phyloP scores from a whole-genome alignment of 2,329 filamentous ascomycete species.

The Fusarium haematococcum region DNA sequence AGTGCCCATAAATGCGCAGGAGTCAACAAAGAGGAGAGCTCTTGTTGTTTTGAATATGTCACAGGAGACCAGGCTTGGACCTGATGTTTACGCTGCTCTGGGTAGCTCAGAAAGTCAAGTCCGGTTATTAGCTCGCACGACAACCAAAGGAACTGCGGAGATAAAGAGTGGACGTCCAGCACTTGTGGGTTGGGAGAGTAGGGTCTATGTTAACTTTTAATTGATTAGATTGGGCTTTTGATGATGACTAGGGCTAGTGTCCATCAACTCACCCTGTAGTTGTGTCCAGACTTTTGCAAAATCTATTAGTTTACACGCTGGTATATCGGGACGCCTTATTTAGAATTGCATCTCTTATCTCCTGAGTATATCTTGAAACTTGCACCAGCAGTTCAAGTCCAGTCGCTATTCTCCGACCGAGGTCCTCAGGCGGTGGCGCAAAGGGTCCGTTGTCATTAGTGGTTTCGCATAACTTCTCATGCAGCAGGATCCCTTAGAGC shows the following conservation, averaged over 20 bases:
- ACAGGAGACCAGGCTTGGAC: slow-evolving; percentile 44
- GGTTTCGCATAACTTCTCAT: neutral
- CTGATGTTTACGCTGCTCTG: slow-evolving; percentile 42
- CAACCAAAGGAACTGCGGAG: accelerated
- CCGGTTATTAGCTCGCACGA: slow-evolving; percentile 45
- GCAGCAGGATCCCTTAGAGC: neutral
- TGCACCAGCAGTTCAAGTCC: neutral
- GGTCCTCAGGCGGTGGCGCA: neutral
- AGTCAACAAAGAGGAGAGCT: slow-evolving; percentile 44
- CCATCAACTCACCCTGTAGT: neutral
- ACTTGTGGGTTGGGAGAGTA: slow-evolving; percentile 35
- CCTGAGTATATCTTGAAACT: neutral
- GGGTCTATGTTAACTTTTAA: slow-evolving; percentile 34
- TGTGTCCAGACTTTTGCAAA: neutral
- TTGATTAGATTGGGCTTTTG: neutral
- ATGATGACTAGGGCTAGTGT: neutral
- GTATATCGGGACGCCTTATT: neutral
- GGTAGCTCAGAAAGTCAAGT: slow-evolving; percentile 26
- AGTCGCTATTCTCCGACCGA: neutral
- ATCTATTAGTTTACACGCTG: neutral
- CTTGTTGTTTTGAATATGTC: slow-evolving; percentile 63
- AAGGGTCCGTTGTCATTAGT: neutral
- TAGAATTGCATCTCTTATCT: neutral
- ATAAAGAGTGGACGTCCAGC: slow-evolving; percentile 4
- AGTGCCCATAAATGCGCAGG: slow-evolving; percentile 13